Evolutionary conservation across 768 basidiomycete genomes (phyloP).

Genomic region (Leccinum incarnatum): DNA sequence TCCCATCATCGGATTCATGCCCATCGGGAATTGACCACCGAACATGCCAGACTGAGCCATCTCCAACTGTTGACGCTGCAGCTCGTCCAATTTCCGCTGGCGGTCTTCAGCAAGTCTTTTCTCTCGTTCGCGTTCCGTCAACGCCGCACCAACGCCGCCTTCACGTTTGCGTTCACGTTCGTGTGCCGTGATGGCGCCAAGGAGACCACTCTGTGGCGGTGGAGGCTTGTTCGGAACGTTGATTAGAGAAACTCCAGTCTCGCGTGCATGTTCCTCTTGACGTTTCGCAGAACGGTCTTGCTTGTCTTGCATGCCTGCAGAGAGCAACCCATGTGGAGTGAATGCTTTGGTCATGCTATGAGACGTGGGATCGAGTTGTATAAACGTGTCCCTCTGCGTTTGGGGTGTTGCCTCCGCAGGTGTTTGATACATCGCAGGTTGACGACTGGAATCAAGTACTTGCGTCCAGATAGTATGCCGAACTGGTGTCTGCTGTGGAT

Average conservation of each 20-base stretch:
- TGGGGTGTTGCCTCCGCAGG: conserved; percentile 36
- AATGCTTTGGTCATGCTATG: conserved; percentile 90
- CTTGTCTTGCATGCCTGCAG: conserved; percentile 93
- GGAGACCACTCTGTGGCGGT: conserved; percentile 90
- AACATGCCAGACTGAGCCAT: conserved; percentile 85
- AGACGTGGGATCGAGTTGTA: conserved; percentile 69
- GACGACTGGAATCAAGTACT: conserved; percentile 70
- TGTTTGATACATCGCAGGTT: conserved; percentile 39
- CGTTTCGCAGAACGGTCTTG: conserved; percentile 94
- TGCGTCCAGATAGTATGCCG: conserved; percentile 86
- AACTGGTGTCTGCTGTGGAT: conserved; percentile 45
- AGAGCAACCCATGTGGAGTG: conserved; percentile 90
- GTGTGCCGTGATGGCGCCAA: conserved; percentile 94
- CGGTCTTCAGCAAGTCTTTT: conserved; percentile 89
- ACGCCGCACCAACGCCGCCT: conserved; percentile 89
- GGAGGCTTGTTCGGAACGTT: conserved; percentile 96
- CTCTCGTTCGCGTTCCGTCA: conserved; percentile 95
- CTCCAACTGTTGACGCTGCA: conserved; percentile 85
- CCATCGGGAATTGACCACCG: conserved; percentile 42
- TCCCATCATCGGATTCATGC: conserved; percentile 69
- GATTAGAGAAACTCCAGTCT: conserved; percentile 87
- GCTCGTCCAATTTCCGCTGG: conserved; percentile 88
- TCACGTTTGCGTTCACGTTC: conserved; percentile 93
- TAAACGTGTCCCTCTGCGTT: conserved; percentile 51
- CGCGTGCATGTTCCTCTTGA: conserved; percentile 91